These are phyloP conservation scores for Micractinium conductrix DNA, from an alignment of 139 green algal genomes.

Conservation along the genomic window DNA sequence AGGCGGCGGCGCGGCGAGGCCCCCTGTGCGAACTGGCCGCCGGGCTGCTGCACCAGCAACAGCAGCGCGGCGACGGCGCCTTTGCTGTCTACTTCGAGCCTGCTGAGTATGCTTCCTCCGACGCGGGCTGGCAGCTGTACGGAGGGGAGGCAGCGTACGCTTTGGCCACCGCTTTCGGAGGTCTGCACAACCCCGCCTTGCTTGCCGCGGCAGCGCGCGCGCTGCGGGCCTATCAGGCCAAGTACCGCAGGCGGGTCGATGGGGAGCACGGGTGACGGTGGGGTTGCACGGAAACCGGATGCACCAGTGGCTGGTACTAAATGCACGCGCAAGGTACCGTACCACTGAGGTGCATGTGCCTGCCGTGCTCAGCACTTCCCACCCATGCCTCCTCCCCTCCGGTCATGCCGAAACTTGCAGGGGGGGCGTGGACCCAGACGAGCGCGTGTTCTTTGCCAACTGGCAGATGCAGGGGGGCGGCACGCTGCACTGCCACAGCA, in stretches of 20 bases:
- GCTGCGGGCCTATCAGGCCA: not conserved
- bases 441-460: conserved; percentile 18
- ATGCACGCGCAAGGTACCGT: too few relatives aligned
- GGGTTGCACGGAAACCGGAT: too few relatives aligned
- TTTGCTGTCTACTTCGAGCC: conserved; percentile 2
- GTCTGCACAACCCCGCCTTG: not conserved
- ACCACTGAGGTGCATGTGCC: too few relatives aligned
- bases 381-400: too few relatives aligned
- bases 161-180: not conserved
- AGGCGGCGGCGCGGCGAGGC: not conserved
- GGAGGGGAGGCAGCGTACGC: not conserved
- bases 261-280: too few relatives aligned
- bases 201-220: not conserved
- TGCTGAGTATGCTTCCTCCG: not conserved
- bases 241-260: too few relatives aligned
- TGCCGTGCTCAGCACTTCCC: too few relatives aligned
- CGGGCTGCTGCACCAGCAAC: conserved; percentile 18
- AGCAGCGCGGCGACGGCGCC: conserved; percentile 14
- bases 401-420: too few relatives aligned
- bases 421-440: not conserved
- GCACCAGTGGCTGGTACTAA: too few relatives aligned
- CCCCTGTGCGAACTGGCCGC: conserved; percentile 2
- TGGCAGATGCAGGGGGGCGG: not conserved
- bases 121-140: conserved; percentile 19
- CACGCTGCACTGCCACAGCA: not conserved